Conservation (phyloP, 257 asterid species). For the Rhazya stricta region DNA sequence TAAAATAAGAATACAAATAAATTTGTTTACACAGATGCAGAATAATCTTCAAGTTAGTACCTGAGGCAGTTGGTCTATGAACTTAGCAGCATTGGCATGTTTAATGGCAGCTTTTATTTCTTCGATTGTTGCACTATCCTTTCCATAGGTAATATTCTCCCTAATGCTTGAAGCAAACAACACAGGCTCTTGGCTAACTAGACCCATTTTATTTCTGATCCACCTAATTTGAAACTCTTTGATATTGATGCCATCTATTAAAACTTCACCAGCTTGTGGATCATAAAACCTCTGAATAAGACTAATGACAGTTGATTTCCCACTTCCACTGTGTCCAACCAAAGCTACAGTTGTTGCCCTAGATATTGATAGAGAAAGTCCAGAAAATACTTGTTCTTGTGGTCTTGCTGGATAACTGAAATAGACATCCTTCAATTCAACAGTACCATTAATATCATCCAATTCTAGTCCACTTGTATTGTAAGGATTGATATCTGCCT, state of each 20-base stretch:
- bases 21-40: not conserved
- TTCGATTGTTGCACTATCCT: conserved; percentile 58
- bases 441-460: conserved; percentile 56
- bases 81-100: conserved; percentile 75
- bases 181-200: conserved; percentile 87
- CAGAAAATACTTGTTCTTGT: conserved; percentile 55
- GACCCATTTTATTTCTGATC: conserved; percentile 77
- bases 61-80: conserved; percentile 74
- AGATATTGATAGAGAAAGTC: conserved; percentile 56
- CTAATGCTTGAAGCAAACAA: conserved; percentile 63
- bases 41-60: conserved; percentile 20
- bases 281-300: conserved; percentile 77
- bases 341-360: conserved; percentile 74
- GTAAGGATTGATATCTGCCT: conserved; percentile 68
- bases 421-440: conserved; percentile 52
- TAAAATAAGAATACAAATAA: not conserved
- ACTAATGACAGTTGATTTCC: conserved; percentile 78
- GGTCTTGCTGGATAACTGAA: conserved; percentile 86
- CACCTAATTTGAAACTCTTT: conserved; percentile 76
- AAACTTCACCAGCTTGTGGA: conserved; percentile 67
- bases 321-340: conserved; percentile 92
- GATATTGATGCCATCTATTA: conserved; percentile 61
- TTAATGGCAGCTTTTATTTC: conserved; percentile 60
- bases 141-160: conserved; percentile 79
- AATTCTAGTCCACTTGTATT: conserved; percentile 50